Conservation (phyloP, 2,329 filamentous ascomycete species). For the Nigrospora osmanthi region DNA sequence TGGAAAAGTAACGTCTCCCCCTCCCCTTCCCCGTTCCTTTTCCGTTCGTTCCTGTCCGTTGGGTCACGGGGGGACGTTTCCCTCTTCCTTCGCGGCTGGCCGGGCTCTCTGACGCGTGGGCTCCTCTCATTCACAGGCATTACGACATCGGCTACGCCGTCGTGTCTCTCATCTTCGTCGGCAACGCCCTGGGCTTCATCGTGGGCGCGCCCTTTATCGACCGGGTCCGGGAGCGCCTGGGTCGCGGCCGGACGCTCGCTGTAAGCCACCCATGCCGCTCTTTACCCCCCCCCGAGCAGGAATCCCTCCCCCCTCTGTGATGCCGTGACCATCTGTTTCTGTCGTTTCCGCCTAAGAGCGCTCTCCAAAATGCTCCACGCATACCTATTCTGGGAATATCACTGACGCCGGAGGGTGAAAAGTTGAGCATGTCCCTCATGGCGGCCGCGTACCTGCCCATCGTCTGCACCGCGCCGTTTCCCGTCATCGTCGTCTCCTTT, state of each 20-base stretch:
- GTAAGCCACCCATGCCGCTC: constrained; percentile 33
- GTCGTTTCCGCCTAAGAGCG: no score
- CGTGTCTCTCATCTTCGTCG: constrained; percentile 76
- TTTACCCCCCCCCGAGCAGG: no score
- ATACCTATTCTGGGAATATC: no score
- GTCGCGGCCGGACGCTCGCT: constrained; percentile 57
- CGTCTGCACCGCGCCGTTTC: constrained; percentile 61
- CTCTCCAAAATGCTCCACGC: no score
- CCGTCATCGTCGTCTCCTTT: constrained; percentile 58
- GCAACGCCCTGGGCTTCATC: constrained; percentile 71
- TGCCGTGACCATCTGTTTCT: no score
- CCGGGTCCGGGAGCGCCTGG: constrained; percentile 50
- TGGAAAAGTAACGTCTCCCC: constrained; percentile 40
- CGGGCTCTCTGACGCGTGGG: no score
- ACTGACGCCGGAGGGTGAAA: no score
- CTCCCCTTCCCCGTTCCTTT: no score
- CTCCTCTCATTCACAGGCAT: constrained; percentile 32
- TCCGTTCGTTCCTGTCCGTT: no score
- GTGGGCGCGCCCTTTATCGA: constrained; percentile 64
- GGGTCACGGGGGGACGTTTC: no score
- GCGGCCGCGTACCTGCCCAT: constrained; percentile 57
- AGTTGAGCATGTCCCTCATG: constrained; percentile 29
- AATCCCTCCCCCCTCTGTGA: no score
- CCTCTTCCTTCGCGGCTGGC: no score
- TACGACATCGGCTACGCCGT: constrained; percentile 71